These are phyloP conservation scores for Corynascus novoguineensis DNA, from an alignment of 495 filamentous ascomycete genomes.

Conservation along the genomic window DNA sequence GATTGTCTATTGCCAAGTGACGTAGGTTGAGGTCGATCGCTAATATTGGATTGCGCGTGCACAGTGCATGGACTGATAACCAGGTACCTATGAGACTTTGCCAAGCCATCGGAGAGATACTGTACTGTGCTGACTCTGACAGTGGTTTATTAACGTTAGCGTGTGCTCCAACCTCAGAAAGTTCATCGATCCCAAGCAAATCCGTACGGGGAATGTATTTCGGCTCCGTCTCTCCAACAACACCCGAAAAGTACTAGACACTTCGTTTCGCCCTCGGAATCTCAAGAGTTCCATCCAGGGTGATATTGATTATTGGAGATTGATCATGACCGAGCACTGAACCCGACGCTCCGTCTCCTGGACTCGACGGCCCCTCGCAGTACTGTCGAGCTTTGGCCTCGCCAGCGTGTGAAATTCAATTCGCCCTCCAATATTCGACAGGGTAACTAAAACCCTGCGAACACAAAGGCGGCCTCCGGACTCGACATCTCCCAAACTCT, in stretches of 20 bases:
- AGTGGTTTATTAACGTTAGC: too few species aligned
- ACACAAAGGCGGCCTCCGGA: background rate
- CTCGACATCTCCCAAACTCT: background rate
- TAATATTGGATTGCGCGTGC: too few species aligned
- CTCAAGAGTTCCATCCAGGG: background rate
- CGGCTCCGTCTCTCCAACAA: background rate
- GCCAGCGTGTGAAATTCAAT: background rate
- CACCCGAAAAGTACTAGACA: background rate
- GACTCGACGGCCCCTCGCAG: conserved; percentile 11
- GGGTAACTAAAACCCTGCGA: background rate
- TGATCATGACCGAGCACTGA: conserved; percentile 11
- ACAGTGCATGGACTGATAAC: too few species aligned
- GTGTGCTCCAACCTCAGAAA: too few species aligned
- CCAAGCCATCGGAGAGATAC: too few species aligned
- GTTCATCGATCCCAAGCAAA: background rate
- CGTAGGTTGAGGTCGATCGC: too few species aligned
- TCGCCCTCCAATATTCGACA: too few species aligned
- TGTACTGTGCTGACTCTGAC: too few species aligned
- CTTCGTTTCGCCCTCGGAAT: background rate
- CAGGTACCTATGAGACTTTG: too few species aligned
- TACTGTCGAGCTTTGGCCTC: conserved; percentile 10
- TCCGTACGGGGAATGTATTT: too few species aligned
- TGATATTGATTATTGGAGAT: background rate
- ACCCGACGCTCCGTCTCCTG: conserved; percentile 1
- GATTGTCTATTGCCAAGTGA: too few species aligned